These are phyloP conservation scores for Salix viminalis DNA, from an alignment of 345 rosid species.

Conservation along the genomic window DNA sequence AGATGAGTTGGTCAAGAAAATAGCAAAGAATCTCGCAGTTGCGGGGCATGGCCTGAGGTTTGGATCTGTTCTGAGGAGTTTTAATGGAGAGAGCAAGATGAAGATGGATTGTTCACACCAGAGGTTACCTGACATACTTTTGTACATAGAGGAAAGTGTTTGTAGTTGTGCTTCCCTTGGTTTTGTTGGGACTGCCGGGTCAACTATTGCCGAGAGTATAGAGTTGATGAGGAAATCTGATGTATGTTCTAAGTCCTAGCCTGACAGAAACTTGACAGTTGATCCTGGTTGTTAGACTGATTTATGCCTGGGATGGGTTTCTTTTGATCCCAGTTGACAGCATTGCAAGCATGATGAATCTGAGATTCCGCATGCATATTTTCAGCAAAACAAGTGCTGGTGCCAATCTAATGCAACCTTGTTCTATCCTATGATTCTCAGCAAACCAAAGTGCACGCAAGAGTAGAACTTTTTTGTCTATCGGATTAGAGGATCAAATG, in stretches of 20 bases:
- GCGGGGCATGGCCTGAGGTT: slow-evolving; percentile 49
- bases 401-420: not conserved
- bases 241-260: slow-evolving; percentile 31
- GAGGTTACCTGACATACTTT: slow-evolving; percentile 47
- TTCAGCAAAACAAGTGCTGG: not conserved
- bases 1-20: slow-evolving; percentile 47
- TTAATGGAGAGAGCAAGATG: slow-evolving; percentile 23
- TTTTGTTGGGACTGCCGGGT: slow-evolving; percentile 85
- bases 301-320: not conserved
- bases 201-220: slow-evolving; percentile 80
- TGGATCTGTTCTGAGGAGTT: slow-evolving; percentile 33
- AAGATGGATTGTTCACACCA: slow-evolving; percentile 41
- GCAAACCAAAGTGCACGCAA: not conserved
- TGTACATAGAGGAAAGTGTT: slow-evolving; percentile 72
- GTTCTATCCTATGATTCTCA: not conserved
- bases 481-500: too few species aligned
- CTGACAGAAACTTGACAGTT: slow-evolving; percentile 8
- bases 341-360: not conserved
- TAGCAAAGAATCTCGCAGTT: slow-evolving; percentile 41
- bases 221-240: slow-evolving; percentile 64
- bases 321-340: not conserved
- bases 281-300: not conserved
- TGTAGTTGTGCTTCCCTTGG: slow-evolving; percentile 98
- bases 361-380: not conserved
- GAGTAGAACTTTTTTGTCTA: not conserved